A percentile compares a stretch with the other conserved stretches of the same genome.
Conservation (phyloP, 139 green algal species). For the Deuterostichococcus epilithicus region DNA sequence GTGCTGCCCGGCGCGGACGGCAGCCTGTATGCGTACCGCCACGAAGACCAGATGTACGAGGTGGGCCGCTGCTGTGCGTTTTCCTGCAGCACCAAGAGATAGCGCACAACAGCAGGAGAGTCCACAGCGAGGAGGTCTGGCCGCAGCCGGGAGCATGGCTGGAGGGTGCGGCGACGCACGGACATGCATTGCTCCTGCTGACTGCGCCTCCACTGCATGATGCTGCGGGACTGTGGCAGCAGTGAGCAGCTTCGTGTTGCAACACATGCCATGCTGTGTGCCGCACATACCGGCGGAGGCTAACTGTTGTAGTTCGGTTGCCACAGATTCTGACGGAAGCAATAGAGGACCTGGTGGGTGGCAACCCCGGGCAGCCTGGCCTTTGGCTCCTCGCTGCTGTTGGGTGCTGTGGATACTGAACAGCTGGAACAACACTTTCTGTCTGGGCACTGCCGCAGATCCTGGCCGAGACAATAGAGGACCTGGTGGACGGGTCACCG, state of each 20-base stretch:
- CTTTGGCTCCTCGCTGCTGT: conserved; percentile 72
- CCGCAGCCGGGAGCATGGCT: no score
- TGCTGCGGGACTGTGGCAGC: no score
- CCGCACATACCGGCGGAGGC: no score
- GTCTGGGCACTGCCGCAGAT: conserved; percentile 43
- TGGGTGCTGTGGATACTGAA: conserved; percentile 65
- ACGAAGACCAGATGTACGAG: neutral
- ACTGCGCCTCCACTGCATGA: no score
- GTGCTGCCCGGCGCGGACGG: conserved; percentile 90
- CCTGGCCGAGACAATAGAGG: conserved; percentile 70
- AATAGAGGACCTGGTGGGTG: conserved; percentile 80
- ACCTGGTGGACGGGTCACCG: conserved; percentile 82
- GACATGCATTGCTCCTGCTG: no score
- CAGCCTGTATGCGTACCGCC: conserved; percentile 72
- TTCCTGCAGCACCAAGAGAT: no score
- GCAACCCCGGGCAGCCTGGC: conserved; percentile 64
- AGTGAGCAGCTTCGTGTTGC: no score
- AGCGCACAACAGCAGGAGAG: no score
- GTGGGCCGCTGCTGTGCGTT: neutral
- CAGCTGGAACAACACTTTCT: conserved; percentile 1
- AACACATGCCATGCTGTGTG: no score
- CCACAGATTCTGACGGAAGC: conserved; percentile 74
- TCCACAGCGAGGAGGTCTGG: no score
- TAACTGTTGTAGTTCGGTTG: no score
- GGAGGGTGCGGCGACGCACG: no score